Evolutionary conservation across 2,329 filamentous ascomycete species (phyloP).

Genomic region (Fonsecaea monophora): DNA sequence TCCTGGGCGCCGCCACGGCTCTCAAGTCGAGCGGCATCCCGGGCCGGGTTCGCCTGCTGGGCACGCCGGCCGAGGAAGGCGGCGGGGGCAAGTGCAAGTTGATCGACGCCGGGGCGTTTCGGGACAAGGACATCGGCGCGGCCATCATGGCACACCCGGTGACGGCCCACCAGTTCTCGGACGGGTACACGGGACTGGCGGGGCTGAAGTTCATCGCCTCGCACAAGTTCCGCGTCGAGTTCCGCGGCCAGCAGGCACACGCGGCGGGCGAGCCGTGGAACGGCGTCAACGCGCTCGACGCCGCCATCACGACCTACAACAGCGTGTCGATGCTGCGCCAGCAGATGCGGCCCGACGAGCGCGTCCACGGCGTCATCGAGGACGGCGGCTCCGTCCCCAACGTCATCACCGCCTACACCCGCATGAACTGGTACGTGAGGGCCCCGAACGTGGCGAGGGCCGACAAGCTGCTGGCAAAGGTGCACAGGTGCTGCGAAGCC

Average conservation of each 20-base stretch:
- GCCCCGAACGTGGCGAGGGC: constrained; percentile 53
- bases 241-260: constrained; percentile 61
- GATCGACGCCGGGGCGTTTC: constrained; percentile 53
- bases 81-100: constrained; percentile 51
- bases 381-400: constrained; percentile 62
- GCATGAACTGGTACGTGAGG: constrained; percentile 55
- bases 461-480: constrained; percentile 42
- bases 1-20: constrained; percentile 45
- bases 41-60: constrained; percentile 46
- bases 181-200: constrained; percentile 41
- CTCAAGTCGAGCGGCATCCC: constrained; percentile 37
- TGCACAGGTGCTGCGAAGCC: constrained; percentile 47
- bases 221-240: constrained; percentile 50
- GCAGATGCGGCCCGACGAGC: constrained; percentile 61
- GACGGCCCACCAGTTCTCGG: constrained; percentile 22
- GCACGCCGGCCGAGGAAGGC: constrained; percentile 50
- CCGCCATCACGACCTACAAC: constrained; percentile 56
- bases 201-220: constrained; percentile 40
- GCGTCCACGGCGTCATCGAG: constrained; percentile 61
- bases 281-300: constrained; percentile 66
- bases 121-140: constrained; percentile 43
- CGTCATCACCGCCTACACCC: constrained; percentile 61
- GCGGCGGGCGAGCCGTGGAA: constrained; percentile 64
- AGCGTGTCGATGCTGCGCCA: constrained; percentile 61
- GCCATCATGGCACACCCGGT: constrained; percentile 52